Evolutionary conservation across 805 yeast species (phyloP).

Genomic region (Saccharomyces mikatae): DNA sequence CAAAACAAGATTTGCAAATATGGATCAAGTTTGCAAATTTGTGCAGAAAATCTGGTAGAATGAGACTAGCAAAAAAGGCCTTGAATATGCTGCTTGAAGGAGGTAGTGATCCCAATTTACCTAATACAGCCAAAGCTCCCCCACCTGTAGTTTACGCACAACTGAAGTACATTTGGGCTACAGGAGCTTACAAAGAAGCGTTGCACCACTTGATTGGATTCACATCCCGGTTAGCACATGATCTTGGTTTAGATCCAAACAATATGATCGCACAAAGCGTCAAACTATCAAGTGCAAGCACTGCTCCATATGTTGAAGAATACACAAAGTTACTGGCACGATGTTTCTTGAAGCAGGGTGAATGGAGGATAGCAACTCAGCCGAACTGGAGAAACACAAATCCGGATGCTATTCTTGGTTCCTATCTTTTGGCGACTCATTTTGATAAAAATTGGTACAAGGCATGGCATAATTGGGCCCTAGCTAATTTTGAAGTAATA

Average conservation of each 20-base stretch:
- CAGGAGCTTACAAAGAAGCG: constrained; percentile 80
- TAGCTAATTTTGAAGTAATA: constrained; percentile 90
- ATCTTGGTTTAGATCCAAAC: constrained; percentile 74
- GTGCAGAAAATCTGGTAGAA: constrained; percentile 84
- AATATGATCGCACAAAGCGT: constrained; percentile 80
- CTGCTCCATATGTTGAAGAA: constrained; percentile 62
- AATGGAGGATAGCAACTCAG: constrained; percentile 83
- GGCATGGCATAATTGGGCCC: constrained; percentile 99
- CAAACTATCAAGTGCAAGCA: constrained; percentile 46
- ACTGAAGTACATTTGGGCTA: constrained; percentile 92
- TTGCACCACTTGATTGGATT: constrained; percentile 77
- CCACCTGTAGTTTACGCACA: constrained; percentile 96
- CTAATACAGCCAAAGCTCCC: constrained; percentile 65
- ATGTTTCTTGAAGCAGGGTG: constrained; percentile 93
- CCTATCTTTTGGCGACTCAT: constrained; percentile 85
- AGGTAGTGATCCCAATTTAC: constrained; percentile 44
- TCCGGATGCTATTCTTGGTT: constrained; percentile 81
- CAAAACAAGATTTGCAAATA: constrained; percentile 93
- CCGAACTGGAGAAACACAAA: constrained; percentile 71
- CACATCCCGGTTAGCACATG: constrained; percentile 82
- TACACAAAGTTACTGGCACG: constrained; percentile 80
- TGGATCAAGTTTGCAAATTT: constrained; percentile 96
- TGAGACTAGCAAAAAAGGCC: constrained; percentile 86
- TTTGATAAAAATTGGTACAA: constrained; percentile 90
- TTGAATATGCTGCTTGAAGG: constrained; percentile 69